Evolutionary conservation across 2,329 filamentous ascomycete species (phyloP).

Genomic region (Paecilomyces variotii): DNA sequence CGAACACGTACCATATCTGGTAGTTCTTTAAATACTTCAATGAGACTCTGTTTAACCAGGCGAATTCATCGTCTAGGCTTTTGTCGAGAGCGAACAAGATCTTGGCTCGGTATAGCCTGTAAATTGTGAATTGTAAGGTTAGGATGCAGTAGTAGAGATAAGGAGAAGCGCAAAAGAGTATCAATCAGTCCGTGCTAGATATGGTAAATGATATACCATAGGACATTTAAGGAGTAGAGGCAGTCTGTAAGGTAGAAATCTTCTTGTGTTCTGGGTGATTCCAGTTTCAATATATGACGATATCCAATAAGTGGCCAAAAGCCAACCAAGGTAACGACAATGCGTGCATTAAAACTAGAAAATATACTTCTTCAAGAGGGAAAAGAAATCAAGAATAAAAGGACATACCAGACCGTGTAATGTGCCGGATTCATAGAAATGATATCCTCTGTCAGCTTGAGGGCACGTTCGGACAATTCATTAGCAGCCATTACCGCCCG

Average conservation of each 20-base stretch:
- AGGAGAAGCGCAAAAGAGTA: background rate
- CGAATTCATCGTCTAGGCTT: slow-evolving; percentile 62
- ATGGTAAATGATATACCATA: no score
- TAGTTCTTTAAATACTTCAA: slow-evolving; percentile 91
- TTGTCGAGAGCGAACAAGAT: slow-evolving; percentile 61
- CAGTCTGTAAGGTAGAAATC: no score
- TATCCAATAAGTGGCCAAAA: no score
- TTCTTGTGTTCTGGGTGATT: no score
- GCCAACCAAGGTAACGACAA: background rate
- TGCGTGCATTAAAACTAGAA: background rate
- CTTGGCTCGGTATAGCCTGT: slow-evolving; percentile 74
- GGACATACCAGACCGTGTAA: slow-evolving; percentile 81
- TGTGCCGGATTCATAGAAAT: slow-evolving; percentile 92
- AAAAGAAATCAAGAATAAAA: background rate
- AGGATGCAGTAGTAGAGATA: slow-evolving; percentile 3
- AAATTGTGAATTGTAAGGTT: slow-evolving; percentile 17
- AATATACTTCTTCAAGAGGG: background rate
- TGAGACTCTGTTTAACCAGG: slow-evolving; percentile 79
- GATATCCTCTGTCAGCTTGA: slow-evolving; percentile 78
- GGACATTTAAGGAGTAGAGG: no score
- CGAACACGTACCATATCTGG: slow-evolving; percentile 68
- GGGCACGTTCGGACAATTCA: slow-evolving; percentile 70
- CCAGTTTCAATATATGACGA: no score
- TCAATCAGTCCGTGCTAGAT: no score
- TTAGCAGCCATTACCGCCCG: slow-evolving; percentile 86